Evolutionary conservation across 2,329 filamentous ascomycete species (phyloP).

Genomic region (Cladophialophora bantiana): DNA sequence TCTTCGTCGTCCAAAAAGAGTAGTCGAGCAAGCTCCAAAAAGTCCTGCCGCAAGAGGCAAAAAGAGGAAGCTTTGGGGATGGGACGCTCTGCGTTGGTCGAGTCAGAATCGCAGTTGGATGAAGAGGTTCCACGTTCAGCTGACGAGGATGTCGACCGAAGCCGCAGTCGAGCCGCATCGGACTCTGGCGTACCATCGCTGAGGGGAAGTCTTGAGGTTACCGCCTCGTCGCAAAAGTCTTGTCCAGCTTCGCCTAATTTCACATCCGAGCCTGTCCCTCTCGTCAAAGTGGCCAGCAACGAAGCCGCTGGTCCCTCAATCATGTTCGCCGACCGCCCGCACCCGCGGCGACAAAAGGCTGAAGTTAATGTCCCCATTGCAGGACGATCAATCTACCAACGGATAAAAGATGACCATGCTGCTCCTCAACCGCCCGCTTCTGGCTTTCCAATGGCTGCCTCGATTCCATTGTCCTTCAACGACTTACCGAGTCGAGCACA

Average conservation of each 20-base stretch:
- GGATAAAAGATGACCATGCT: slow-evolving; percentile 25
- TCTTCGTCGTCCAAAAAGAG: slow-evolving; percentile 36
- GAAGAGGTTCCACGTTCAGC: slow-evolving; percentile 16
- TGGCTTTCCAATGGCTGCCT: slow-evolving; percentile 65
- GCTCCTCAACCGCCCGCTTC: slow-evolving; percentile 45
- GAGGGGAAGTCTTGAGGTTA: slow-evolving; percentile 8
- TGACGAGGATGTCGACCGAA: slow-evolving; percentile 8
- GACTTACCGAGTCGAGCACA: slow-evolving; percentile 84
- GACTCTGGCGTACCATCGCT: slow-evolving; percentile 19
- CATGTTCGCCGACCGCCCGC: slow-evolving; percentile 69
- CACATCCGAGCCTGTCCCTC: slow-evolving; percentile 74
- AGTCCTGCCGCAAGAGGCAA: slow-evolving; percentile 23
- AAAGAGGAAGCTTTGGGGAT: slow-evolving; percentile 9
- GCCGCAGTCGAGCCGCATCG: slow-evolving; percentile 1
- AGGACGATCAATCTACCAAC: slow-evolving; percentile 51
- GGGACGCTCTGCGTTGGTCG: slow-evolving; percentile 7
- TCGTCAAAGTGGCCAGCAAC: slow-evolving; percentile 68
- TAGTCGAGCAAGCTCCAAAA: slow-evolving; percentile 37
- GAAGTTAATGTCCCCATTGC: slow-evolving; percentile 16
- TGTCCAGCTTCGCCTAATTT: slow-evolving; percentile 66
- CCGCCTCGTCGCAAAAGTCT: slow-evolving; percentile 16
- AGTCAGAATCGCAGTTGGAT: slow-evolving; percentile 27
- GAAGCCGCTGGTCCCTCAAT: slow-evolving; percentile 73
- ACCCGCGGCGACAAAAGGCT: slow-evolving; percentile 45
- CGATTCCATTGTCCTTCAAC: slow-evolving; percentile 79